Conservation (phyloP, 352 stramenopile genomes). For the Phytophthora aleatoria region DNA sequence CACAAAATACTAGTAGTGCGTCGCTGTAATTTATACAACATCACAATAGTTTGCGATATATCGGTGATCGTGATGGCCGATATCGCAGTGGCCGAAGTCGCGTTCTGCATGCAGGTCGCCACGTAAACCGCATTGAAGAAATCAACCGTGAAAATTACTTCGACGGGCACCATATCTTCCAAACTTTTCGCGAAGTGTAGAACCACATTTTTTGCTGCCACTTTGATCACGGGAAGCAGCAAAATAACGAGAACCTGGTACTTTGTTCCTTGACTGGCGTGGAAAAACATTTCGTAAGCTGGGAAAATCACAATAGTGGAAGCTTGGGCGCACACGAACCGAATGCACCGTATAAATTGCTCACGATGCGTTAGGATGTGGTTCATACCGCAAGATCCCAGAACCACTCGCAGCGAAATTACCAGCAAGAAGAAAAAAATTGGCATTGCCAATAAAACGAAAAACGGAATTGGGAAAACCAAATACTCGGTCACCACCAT, state of each 20-base stretch:
- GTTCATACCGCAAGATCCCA: slow-evolving; percentile 5
- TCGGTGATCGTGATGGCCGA: slow-evolving; percentile 29
- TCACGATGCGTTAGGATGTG: slow-evolving; percentile 11
- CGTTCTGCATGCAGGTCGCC: slow-evolving; percentile 31
- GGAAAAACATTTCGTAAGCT: slow-evolving; percentile 23
- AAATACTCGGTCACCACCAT: slow-evolving; percentile 12
- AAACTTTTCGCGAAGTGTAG: slow-evolving; percentile 11
- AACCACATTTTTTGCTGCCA: slow-evolving; percentile 27
- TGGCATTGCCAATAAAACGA: slow-evolving; percentile 6
- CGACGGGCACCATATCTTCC: slow-evolving; percentile 27
- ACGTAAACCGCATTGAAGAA: slow-evolving; percentile 38
- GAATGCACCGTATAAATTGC: slow-evolving; percentile 13
- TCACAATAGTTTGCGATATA: slow-evolving; percentile 16
- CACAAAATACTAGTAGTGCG: slow-evolving; percentile 8
- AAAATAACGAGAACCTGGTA: slow-evolving; percentile 18
- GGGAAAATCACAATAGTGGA: slow-evolving; percentile 24
- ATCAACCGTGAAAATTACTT: slow-evolving; percentile 33
- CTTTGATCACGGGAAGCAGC: slow-evolving; percentile 35
- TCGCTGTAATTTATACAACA: slow-evolving; percentile 20
- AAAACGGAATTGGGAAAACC: slow-evolving; percentile 31
- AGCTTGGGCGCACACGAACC: slow-evolving; percentile 19
- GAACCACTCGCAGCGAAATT: slow-evolving; percentile 8
- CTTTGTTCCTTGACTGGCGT: slow-evolving; percentile 4
- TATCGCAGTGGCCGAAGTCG: slow-evolving; percentile 11
- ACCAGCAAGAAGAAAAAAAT: slow-evolving; percentile 11